Evolutionary conservation across 768 basidiomycete genomes (phyloP).

Genomic region (Brasilioporus rufonigricans): DNA sequence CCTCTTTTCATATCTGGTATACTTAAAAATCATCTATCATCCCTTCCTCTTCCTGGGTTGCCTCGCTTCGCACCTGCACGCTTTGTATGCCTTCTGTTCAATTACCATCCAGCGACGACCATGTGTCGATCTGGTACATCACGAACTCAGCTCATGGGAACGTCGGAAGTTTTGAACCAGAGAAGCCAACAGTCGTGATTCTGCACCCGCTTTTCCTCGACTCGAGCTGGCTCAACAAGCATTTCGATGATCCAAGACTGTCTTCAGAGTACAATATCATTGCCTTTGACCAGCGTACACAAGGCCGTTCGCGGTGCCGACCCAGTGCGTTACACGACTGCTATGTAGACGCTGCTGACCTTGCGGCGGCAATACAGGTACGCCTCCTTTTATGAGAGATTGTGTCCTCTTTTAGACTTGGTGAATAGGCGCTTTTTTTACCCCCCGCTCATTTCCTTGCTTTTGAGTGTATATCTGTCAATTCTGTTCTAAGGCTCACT

Average conservation of each 20-base stretch:
- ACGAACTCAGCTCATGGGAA: conserved; percentile 60
- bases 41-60: conserved; percentile 2
- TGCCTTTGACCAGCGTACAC: conserved; percentile 68
- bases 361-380: conserved; percentile 65
- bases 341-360: conserved; percentile 78
- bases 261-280: conserved; percentile 62
- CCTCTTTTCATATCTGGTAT: conserved; percentile 11
- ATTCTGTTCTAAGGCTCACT: conserved; percentile 61
- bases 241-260: conserved; percentile 67
- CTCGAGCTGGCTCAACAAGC: conserved; percentile 63
- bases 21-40: conserved; percentile 18
- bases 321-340: conserved; percentile 60
- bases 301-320: conserved; percentile 55
- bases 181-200: conserved; percentile 64
- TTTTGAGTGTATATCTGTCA: conserved; percentile 56
- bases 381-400: conserved; percentile 19
- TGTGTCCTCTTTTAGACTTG: not conserved
- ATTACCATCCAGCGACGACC: conserved; percentile 59
- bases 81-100: conserved; percentile 67
- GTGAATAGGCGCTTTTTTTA: conserved; percentile 52
- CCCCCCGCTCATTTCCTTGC: conserved; percentile 73
- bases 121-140: conserved; percentile 68
- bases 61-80: conserved; percentile 34
- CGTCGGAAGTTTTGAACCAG: conserved; percentile 64
- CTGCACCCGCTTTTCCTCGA: conserved; percentile 69